Evolutionary conservation across 2,329 filamentous ascomycete species (phyloP).

Genomic region (Pleomassaria siparia): DNA sequence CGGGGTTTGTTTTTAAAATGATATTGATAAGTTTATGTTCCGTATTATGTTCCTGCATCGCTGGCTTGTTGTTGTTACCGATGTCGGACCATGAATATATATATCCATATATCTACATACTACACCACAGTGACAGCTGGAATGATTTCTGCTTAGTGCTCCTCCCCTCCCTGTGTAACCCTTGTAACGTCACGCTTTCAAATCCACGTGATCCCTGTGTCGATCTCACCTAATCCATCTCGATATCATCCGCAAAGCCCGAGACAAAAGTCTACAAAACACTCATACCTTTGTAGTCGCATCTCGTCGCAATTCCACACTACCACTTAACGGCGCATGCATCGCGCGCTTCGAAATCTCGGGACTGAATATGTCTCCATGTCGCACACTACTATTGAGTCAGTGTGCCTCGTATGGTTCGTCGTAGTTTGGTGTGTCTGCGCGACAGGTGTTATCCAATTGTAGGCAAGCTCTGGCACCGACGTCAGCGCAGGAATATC

Average conservation of each 20-base stretch:
- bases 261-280: conserved; percentile 10
- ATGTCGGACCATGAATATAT: background rate
- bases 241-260: background rate
- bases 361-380: conserved; percentile 36
- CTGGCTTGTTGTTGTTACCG: background rate
- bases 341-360: conserved; percentile 23
- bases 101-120: too few relatives aligned
- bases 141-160: too few relatives aligned
- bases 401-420: conserved; percentile 59
- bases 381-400: conserved; percentile 43
- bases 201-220: conserved; percentile 3
- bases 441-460: conserved; percentile 59
- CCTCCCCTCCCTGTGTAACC: too few relatives aligned
- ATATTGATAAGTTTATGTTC: background rate
- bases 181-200: background rate
- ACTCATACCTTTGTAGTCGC: too few relatives aligned
- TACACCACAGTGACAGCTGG: too few relatives aligned
- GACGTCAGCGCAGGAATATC: conserved; percentile 4
- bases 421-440: conserved; percentile 58
- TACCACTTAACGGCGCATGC: conserved; percentile 34
- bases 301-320: conserved; percentile 12
- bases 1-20: background rate
- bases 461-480: conserved; percentile 49
- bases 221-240: background rate
- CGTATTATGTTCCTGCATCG: background rate